Evolutionary conservation across 345 rosid species (phyloP).

Genomic region (Orychophragmus violaceus): DNA sequence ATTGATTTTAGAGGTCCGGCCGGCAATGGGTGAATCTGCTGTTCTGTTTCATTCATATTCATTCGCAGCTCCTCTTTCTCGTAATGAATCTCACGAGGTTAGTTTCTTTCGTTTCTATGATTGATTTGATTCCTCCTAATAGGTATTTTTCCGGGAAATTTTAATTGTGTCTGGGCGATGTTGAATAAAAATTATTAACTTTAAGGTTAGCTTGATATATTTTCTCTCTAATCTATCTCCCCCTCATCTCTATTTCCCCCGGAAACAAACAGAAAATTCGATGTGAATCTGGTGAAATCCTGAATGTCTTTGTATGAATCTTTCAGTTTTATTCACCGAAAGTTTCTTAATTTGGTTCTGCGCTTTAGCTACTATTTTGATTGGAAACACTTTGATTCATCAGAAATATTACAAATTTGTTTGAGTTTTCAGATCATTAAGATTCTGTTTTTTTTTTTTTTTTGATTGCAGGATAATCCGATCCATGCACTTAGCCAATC

Average conservation of each 20-base stretch:
- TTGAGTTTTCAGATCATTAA: neutral
- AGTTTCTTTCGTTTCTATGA: neutral
- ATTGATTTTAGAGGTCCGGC: too few species aligned
- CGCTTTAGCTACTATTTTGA: too few species aligned
- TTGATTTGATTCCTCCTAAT: neutral
- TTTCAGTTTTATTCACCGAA: too few species aligned
- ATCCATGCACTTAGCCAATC: conserved; percentile 64
- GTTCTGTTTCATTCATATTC: conserved; percentile 77
- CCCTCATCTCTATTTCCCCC: neutral
- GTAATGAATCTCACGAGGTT: conserved; percentile 61
- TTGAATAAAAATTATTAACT: neutral
- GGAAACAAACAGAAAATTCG: neutral
- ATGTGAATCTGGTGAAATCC: neutral
- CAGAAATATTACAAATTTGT: conserved; percentile 4
- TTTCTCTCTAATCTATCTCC: neutral
- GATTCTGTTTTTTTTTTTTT: neutral
- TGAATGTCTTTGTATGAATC: neutral
- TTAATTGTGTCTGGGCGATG: neutral
- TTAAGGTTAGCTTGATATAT: too few species aligned
- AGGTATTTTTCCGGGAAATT: neutral
- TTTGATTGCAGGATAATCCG: conserved; percentile 54
- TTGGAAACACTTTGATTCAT: neutral
- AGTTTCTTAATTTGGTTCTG: neutral
- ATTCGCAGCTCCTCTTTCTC: conserved; percentile 39
- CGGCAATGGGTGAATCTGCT: conserved; percentile 70